Conservation (phyloP, 2,329 filamentous ascomycete genomes). For the Scedosporium dehoogii region DNA sequence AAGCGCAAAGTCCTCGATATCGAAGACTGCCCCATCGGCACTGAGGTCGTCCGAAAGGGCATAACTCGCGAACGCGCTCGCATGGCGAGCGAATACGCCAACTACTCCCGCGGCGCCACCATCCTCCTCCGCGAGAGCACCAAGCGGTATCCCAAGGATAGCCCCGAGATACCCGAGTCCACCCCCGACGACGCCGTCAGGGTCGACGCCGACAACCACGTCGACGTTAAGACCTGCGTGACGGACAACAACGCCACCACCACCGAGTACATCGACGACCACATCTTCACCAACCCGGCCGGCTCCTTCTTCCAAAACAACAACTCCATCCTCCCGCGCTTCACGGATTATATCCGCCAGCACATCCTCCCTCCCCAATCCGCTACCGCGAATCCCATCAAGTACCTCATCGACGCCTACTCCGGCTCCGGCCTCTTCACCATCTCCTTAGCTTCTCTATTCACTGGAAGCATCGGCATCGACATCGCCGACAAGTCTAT, state of each 20-base stretch:
- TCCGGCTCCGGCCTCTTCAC: conserved; percentile 96
- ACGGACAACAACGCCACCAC: conserved; percentile 75
- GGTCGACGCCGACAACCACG: conserved; percentile 45
- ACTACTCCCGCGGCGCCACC: conserved; percentile 75
- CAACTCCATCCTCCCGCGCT: conserved; percentile 85
- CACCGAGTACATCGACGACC: conserved; percentile 80
- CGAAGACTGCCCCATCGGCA: conserved; percentile 94
- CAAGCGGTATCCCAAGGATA: conserved; percentile 47
- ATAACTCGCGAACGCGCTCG: conserved; percentile 70
- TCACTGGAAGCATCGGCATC: conserved; percentile 79
- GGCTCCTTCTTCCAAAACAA: conserved; percentile 99
- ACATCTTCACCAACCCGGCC: conserved; percentile 81
- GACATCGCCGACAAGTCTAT: conserved; percentile 80
- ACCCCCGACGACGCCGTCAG: conserved; percentile 26
- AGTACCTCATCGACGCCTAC: conserved; percentile 93
- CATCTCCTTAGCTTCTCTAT: conserved; percentile 77
- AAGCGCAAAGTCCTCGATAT: conserved; percentile 76
- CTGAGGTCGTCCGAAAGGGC: conserved; percentile 70
- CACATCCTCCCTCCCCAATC: conserved; percentile 53
- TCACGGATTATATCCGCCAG: conserved; percentile 79
- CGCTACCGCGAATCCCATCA: conserved; percentile 36
- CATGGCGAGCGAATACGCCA: conserved; percentile 58
- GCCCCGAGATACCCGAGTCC: conserved; percentile 16
- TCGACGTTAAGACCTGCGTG: conserved; percentile 79
- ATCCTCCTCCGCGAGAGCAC: conserved; percentile 84